Evolutionary conservation across 768 basidiomycete species (phyloP).

Genomic region (Lyophyllum semitale): DNA sequence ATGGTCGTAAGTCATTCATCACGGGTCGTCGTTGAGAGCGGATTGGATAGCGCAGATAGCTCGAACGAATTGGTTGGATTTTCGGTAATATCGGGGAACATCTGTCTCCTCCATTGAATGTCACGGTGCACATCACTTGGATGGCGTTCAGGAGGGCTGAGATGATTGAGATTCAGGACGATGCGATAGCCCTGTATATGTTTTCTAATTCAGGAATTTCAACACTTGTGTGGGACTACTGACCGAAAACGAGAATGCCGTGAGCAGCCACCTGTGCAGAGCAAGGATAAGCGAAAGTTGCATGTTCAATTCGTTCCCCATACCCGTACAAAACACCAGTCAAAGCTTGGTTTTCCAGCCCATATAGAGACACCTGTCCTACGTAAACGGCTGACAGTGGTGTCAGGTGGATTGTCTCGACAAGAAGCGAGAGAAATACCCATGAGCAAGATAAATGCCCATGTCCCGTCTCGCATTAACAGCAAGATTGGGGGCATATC

Average conservation of each 20-base stretch:
- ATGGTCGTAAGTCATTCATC: neutral
- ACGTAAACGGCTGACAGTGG: slow-evolving; percentile 24
- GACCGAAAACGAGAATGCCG: slow-evolving; percentile 35
- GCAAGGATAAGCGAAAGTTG: neutral
- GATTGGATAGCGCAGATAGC: slow-evolving; percentile 9
- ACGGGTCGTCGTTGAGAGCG: neutral
- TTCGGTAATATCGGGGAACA: slow-evolving; percentile 8
- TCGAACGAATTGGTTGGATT: slow-evolving; percentile 24
- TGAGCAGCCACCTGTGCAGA: slow-evolving; percentile 33
- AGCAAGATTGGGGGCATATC: slow-evolving; percentile 40
- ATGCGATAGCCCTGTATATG: slow-evolving; percentile 34
- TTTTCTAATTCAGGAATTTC: neutral
- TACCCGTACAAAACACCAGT: slow-evolving; percentile 33
- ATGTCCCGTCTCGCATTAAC: slow-evolving; percentile 47
- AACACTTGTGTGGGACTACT: slow-evolving; percentile 8
- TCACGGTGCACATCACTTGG: slow-evolving; percentile 20
- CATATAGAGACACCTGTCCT: slow-evolving; percentile 26
- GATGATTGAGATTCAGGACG: slow-evolving; percentile 33
- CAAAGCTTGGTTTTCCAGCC: slow-evolving; percentile 24
- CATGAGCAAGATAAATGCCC: slow-evolving; percentile 42
- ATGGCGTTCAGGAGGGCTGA: slow-evolving; percentile 17
- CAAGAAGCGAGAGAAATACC: slow-evolving; percentile 25
- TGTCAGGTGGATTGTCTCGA: neutral
- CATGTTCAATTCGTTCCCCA: slow-evolving; percentile 1
- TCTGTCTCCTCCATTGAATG: slow-evolving; percentile 30